Conservation (phyloP, 1,139 yeast genomes). For the Pichia sp. region DNA sequence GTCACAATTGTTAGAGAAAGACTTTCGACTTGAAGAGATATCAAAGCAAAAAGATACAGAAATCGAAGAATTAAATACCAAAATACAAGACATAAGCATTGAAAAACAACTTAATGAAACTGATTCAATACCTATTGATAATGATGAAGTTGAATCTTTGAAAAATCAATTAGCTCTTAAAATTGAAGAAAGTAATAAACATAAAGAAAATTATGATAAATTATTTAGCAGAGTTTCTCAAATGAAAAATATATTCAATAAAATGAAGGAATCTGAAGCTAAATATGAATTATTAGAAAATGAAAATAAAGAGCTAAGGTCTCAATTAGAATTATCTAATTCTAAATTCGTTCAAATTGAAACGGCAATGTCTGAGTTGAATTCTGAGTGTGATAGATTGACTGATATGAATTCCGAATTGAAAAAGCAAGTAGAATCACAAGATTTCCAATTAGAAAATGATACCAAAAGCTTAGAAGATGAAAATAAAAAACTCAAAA, state of each 20-base stretch:
- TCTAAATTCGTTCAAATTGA: constrained; percentile 29
- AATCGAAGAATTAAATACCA: constrained; percentile 23
- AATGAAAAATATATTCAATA: constrained; percentile 70
- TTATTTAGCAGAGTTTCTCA: constrained; percentile 68
- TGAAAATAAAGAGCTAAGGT: constrained; percentile 15
- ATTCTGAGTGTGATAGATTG: constrained; percentile 59
- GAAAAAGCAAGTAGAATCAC: constrained; percentile 40
- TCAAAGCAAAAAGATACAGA: constrained; percentile 18
- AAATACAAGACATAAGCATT: background rate
- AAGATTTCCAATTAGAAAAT: constrained; percentile 19
- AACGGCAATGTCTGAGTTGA: constrained; percentile 32
- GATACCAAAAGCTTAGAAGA: constrained; percentile 19
- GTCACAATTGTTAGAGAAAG: constrained; percentile 5
- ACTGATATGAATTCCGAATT: constrained; percentile 43
- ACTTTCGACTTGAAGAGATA: constrained; percentile 9
- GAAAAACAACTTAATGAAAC: constrained; percentile 15
- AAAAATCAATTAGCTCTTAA: constrained; percentile 34
- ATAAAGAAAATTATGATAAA: constrained; percentile 68
- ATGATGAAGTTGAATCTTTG: constrained; percentile 18
- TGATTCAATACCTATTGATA: constrained; percentile 1
- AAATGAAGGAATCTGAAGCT: constrained; percentile 69
- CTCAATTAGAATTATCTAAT: constrained; percentile 10
- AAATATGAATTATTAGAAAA: constrained; percentile 56
- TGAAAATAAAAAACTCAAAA: constrained; percentile 29
- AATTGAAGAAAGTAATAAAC: constrained; percentile 56